Evolutionary conservation across 768 basidiomycete genomes (phyloP), one percentile per base, ranked within the genome.

Genomic region (button mushroom (Agaricus bisporus)): DNA sequence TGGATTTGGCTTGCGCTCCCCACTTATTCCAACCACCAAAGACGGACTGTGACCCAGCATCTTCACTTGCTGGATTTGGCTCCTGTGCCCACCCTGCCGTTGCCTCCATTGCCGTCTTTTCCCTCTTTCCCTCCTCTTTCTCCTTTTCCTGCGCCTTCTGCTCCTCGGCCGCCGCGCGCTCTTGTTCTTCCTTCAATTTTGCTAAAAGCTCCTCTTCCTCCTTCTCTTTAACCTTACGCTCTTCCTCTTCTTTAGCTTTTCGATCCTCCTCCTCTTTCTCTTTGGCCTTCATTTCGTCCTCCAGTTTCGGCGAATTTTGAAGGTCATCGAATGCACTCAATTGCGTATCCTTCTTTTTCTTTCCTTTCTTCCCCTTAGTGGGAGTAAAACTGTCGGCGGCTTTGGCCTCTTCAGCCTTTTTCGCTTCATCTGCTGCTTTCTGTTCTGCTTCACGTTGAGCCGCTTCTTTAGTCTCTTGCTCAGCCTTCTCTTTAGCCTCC

Each of bases 51-150:
- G 54, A 55, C 10, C 43, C 51, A 39, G 26, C 37, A 1, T 47
- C 55, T 14, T 55, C 52, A 20, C 18, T 37, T 18, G 18, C 45
- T 12, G 45, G 26, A 32, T 28, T n/a, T 51, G 41, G 55, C 47
- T 48, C 53, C 54, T 36, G 51, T 58, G 51, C 58, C 51, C 37
- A 58, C 48, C n/a, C 58, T 54, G 39, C 55, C 38, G 58, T 55
- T 55, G 51, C 55, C 17, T 63, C 61, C 41, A 57, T 61, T 42
- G 54, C 52, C 42, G 55, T 54, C 48, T 61, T 49, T 46, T 60
- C 55, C 18, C 54, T 49, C 26, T 45, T 20, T 36, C 41, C 20
- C 14, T 20, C 26, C 35, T 43, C 45, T 18, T 26, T 17, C 25
- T 53, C 36, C 41, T 38, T 47, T 41, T 53, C 44, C 46, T 53